Evolutionary conservation across 2,329 filamentous ascomycete species (phyloP), one percentile per base, ranked within the genome.

Genomic region (Paracoccidioides lutzii): DNA sequence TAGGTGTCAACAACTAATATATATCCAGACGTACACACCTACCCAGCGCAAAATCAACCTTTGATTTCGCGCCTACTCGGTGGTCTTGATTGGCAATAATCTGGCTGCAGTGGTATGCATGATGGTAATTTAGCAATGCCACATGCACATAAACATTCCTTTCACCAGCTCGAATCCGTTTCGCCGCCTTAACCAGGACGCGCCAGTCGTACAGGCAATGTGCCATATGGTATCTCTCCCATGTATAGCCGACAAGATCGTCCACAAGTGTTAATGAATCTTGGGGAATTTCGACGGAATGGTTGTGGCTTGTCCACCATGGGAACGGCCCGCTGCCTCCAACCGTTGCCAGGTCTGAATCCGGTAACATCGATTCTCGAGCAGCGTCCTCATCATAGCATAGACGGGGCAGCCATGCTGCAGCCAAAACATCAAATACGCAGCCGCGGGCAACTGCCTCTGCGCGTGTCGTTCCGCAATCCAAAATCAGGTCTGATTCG

Each of bases 161-260:
- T 44, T 57, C 56, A 6, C 58, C 58, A 15, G 40, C 40, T 46
- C 32, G 51, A n/a, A 58, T 49, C 3, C 53, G 55, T 41, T 59
- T 55, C 9, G 53, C 53, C 6, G 58, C 53, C n/a, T 48, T 58
- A 40, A 55, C 45, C 33, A 59, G 45, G 28, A 42, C 46, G 15
- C 53, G 58, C 58, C 58, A 59, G 37, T 57, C 55, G 37, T 57
- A 59, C 38, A 58, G 14, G 33, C 58, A 57, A 37, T 56, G 55
- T 45, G 53, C 53, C 15, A 52, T 42, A 40, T 59, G 58, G 30
- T 52, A 59, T 3, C 38, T 52, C 51, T 59, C 58, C 58, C 55
- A 59, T 1, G 58, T 59, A 53, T 57, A 38, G 30, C 42, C 58
- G 12, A 54, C 42, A 43, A 59, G 56, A 30, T 38, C 45, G 40